These are phyloP conservation scores for Diplosphaera chodatii DNA, from an alignment of 139 green algal species.

Conservation along the genomic window DNA sequence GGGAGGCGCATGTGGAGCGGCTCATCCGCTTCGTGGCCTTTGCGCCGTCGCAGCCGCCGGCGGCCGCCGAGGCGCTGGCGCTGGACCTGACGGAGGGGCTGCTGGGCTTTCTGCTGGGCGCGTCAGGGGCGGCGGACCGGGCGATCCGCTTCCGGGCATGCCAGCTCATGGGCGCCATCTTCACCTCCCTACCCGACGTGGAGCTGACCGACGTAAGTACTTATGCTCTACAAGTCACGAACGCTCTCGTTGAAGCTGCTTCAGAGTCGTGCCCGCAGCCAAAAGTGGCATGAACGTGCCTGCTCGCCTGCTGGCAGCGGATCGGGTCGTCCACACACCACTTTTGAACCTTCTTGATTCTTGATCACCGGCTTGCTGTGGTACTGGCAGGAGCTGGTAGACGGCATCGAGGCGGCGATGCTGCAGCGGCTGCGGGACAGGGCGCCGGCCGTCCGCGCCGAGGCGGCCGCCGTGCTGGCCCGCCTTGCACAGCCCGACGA, in stretches of 20 bases:
- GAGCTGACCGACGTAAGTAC: conserved; percentile 27
- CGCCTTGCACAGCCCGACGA: conserved; percentile 45
- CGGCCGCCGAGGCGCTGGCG: not conserved
- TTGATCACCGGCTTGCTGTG: no score
- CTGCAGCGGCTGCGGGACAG: conserved; percentile 46
- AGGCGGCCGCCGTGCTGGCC: conserved; percentile 42
- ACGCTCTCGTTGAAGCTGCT: no score
- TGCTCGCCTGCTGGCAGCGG: no score
- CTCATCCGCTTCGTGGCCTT: conserved; percentile 34
- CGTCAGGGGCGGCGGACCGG: conserved; percentile 30
- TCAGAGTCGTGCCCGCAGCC: no score
- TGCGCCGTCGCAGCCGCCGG: conserved; percentile 19
- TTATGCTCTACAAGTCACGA: no score
- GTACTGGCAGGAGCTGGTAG: conserved; percentile 29
- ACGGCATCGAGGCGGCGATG: conserved; percentile 37
- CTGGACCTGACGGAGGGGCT: conserved; percentile 4
- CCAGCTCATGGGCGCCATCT: conserved; percentile 30
- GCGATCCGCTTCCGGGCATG: conserved; percentile 31
- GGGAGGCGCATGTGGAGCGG: conserved; percentile 31
- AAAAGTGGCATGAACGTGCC: no score
- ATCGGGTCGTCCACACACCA: no score
- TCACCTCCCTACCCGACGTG: conserved; percentile 32
- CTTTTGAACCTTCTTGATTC: no score
- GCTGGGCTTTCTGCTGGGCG: conserved; percentile 18
- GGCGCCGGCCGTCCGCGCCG: conserved; percentile 38